These are phyloP conservation scores for Fusarium robinianum DNA, from an alignment of 2,329 filamentous ascomycete genomes.

Conservation along the genomic window DNA sequence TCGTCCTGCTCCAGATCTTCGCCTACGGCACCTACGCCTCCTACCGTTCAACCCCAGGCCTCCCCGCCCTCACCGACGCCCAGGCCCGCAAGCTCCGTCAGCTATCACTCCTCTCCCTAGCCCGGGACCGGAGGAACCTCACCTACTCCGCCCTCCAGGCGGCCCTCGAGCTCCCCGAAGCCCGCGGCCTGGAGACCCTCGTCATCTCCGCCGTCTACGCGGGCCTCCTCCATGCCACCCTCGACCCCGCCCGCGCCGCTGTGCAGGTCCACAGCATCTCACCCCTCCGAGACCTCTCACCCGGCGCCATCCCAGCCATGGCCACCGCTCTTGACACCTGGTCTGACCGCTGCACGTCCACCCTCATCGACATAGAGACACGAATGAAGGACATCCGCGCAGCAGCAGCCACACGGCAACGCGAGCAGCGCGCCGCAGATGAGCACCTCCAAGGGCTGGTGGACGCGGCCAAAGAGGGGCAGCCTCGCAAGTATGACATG, in stretches of 20 bases:
- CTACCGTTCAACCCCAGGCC: constrained; percentile 59
- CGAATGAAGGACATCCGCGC: constrained; percentile 71
- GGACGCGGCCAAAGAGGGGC: constrained; percentile 50
- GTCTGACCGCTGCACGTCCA: constrained; percentile 75
- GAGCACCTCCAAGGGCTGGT: constrained; percentile 55
- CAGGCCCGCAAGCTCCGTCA: constrained; percentile 88
- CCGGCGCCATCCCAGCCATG: constrained; percentile 71
- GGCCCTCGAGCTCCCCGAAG: constrained; percentile 67
- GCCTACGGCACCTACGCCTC: constrained; percentile 86
- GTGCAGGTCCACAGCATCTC: constrained; percentile 81
- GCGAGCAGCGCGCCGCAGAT: constrained; percentile 53
- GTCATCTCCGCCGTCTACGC: constrained; percentile 88
- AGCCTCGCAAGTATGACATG: constrained; percentile 40
- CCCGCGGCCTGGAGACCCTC: constrained; percentile 79
- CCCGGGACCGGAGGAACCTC: constrained; percentile 68
- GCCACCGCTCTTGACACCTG: constrained; percentile 71
- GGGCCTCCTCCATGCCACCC: constrained; percentile 77
- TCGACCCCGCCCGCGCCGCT: constrained; percentile 75
- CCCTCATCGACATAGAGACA: constrained; percentile 73
- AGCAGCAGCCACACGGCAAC: constrained; percentile 58
- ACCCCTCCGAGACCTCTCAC: constrained; percentile 82
- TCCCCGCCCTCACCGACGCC: constrained; percentile 72
- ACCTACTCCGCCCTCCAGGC: constrained; percentile 72
- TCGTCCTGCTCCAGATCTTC: constrained; percentile 83
- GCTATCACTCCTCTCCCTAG: constrained; percentile 83